Base-by-base conservation (phyloP, 805 yeast species). In the Candida odintsovae region DNA sequence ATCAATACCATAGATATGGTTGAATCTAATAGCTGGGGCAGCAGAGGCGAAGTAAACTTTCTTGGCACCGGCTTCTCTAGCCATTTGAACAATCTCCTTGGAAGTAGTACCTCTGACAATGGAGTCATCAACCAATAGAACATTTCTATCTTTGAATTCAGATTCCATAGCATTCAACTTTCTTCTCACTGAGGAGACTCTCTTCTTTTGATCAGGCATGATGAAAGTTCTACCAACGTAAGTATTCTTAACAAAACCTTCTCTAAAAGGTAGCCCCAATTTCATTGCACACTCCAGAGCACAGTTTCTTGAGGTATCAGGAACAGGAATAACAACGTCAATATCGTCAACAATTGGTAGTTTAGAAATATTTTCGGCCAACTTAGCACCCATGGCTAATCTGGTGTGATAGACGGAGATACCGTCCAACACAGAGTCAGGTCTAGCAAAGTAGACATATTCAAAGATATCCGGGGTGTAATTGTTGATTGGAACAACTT, bases 91-190 rank as follows among this genome's bases (percentile, higher is more conserved):
- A 54, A 94, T 94, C 70, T 94, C 99, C 65, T 80, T 86, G 7
- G 97, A 90, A 3, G 99, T 94, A 19, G 99, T 94, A 52, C 99
- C 99, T 65, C 99, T 82, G 10, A 94, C 99, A 54, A 94, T 92
- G 23, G 97, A 89, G 67, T 94, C 99, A 67, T 94, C 99, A 39
- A 94, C 97, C 45, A 94, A 76, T 52, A 94, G 72, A 20, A 94
- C 98, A 51, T 82, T 82, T 58, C 89, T 80, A 52, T 80, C 94
- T 53, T 78, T 76, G 65, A 94, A 94, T 69, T 94, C 99, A 40
- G 86, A 78, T 49, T 82, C 89, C 97, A 94, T 94, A 9, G 99
- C 97, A 67, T 94, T 94, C 61, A 94, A 76, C 70, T 94, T 94
- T 58, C 96, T 79, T 63, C 99, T 80, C 16, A 94, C 99, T 21